phyloP scores from a whole-genome alignment of 1,284 basidiomycete genomes.

The Marasmius sp. region DNA sequence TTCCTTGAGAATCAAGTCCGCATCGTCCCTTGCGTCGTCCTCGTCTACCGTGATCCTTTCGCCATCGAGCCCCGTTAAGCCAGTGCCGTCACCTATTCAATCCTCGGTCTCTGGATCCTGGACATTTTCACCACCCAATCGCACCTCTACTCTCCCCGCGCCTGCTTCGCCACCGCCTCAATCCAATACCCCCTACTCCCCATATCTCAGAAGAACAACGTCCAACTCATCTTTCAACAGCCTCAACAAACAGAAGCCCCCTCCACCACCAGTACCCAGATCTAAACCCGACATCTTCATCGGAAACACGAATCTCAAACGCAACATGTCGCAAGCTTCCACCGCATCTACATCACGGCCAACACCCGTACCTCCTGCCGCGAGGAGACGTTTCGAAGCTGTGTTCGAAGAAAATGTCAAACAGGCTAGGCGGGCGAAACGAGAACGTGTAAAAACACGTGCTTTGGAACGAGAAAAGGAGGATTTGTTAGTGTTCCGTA shows the following conservation, averaged over 20 bases:
- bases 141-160: background rate
- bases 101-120: background rate
- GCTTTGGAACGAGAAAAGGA: background rate
- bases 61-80: constrained; percentile 10
- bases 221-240: background rate
- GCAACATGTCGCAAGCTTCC: constrained; percentile 9
- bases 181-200: background rate
- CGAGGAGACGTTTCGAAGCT: constrained; percentile 62
- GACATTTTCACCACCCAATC: background rate
- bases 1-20: constrained; percentile 23
- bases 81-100: background rate
- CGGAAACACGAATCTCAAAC: constrained; percentile 20
- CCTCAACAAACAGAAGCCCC: background rate
- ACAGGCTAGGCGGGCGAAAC: constrained; percentile 43
- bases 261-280: background rate
- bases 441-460: constrained; percentile 23
- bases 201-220: background rate
- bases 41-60: constrained; percentile 25
- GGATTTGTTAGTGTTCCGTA: background rate
- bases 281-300: background rate
- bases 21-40: constrained; percentile 16
- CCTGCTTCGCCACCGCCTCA: background rate
- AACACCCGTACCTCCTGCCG: constrained; percentile 63
- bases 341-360: constrained; percentile 39
- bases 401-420: constrained; percentile 62